Evolutionary conservation across 768 basidiomycete genomes (phyloP), one percentile per base, ranked within the genome.

Genomic region (Fistulinella prunicolor): DNA sequence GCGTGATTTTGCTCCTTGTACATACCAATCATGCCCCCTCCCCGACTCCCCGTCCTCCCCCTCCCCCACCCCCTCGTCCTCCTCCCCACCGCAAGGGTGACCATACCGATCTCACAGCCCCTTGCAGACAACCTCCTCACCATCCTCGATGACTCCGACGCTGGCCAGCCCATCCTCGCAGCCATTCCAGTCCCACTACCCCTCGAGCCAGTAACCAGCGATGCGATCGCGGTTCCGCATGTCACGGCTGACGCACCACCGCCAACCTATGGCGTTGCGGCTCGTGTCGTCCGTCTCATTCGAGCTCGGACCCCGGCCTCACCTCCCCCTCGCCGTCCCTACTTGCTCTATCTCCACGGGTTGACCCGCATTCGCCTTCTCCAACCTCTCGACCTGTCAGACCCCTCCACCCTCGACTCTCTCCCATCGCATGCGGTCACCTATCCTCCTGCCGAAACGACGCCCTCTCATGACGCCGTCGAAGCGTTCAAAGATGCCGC

Each of bases 41-140:
- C 77, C 4, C 80, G 76, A 49, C 75, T 94, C 6, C 82, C 85
- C 4, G 70, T 92, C 23, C 73, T 94, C 39, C 74, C 80, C 6
- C 79, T 94, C 23, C 76, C 81, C 0, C 73, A 85, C 53, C 92
- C 92, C 0, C 70, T 81, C 38, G 69, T 94, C 48, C 80, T 94
- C 30, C 78, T 91, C 12, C 92, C 92, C 0, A 81, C 80, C 8
- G 80, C 85, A 0, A 72, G 82, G 13, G 71, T 88, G 37, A 83
- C 86, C 0, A 66, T 92, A 49, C 82, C 86, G 0, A 75, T 94
- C 19, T 72, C 80, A 16, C 74, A 73, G 17, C 54, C 75, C 20
- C 73, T 84, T 29, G 88, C 84, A 19, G 80, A 86, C 53, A 78
- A 76, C 7, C 68, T 94, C 7, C 72, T 88, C 30, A 68, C 80